Conservation (phyloP, 2,329 filamentous ascomycete genomes). For the Penicillium hesseltinei region DNA sequence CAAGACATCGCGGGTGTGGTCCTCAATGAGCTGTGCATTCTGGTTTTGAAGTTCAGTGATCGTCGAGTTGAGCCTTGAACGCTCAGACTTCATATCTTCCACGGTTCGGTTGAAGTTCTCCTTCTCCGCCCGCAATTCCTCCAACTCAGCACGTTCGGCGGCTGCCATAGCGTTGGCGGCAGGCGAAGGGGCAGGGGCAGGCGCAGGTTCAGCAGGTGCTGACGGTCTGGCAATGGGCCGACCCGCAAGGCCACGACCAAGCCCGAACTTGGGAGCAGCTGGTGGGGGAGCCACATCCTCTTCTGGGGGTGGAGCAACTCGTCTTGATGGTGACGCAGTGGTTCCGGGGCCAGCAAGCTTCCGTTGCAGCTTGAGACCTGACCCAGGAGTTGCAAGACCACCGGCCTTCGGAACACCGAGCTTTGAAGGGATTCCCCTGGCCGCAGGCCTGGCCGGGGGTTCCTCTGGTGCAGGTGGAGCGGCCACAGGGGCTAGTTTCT, state of each 20-base stretch:
- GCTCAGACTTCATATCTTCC: conserved; percentile 79
- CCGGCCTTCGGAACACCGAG: conserved; percentile 44
- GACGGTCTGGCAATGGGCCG: conserved; percentile 77
- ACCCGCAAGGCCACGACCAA: conserved; percentile 76
- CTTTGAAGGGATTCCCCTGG: conserved; percentile 46
- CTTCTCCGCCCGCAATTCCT: conserved; percentile 80
- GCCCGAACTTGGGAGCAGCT: conserved; percentile 56
- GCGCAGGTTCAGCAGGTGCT: conserved; percentile 42
- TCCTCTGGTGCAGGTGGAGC: conserved; percentile 18
- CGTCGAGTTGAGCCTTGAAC: conserved; percentile 77
- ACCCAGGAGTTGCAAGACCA: conserved; percentile 42
- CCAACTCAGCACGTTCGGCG: conserved; percentile 66
- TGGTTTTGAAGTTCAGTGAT: conserved; percentile 94
- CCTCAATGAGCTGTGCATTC: conserved; percentile 94
- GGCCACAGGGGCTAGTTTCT: conserved; percentile 49
- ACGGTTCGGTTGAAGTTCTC: conserved; percentile 72
- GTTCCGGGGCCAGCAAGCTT: conserved; percentile 44
- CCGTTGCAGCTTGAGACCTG: conserved; percentile 45
- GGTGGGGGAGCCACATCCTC: conserved; percentile 45
- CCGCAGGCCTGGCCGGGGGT: conserved; percentile 46
- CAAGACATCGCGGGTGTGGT: conserved; percentile 90
- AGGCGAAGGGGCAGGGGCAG: conserved; percentile 52
- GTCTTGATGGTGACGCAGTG: conserved; percentile 43
- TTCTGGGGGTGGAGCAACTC: conserved; percentile 46
- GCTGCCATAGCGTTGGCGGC: conserved; percentile 66